These are phyloP conservation scores for Calvatia gigantea DNA, from an alignment of 768 basidiomycete species.

Conservation along the genomic window DNA sequence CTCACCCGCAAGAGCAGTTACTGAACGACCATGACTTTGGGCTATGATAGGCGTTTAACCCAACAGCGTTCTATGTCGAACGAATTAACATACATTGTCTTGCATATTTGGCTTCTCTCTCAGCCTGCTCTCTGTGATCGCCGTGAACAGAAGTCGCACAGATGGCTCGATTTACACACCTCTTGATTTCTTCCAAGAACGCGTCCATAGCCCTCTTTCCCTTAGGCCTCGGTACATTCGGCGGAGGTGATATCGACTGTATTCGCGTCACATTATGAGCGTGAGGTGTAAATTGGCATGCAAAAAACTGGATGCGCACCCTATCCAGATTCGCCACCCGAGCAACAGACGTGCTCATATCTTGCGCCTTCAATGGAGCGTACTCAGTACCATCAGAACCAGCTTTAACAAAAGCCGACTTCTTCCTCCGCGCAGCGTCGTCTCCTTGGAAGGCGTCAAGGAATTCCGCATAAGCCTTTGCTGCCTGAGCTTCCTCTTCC, in stretches of 20 bases:
- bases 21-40: conserved; percentile 63
- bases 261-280: no score
- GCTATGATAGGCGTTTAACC: not conserved
- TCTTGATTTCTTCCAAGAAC: conserved; percentile 95
- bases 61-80: not conserved
- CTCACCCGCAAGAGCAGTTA: conserved; percentile 76
- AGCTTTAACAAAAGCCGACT: conserved; percentile 59
- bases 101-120: conserved; percentile 81
- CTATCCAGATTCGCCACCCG: conserved; percentile 11
- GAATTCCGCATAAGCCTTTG: conserved; percentile 80
- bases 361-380: conserved; percentile 19
- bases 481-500: conserved; percentile 79
- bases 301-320: conserved; percentile 10
- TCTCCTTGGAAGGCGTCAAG: conserved; percentile 81
- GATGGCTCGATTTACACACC: conserved; percentile 37
- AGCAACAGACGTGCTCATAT: not conserved
- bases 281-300: not conserved
- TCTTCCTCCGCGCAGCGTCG: conserved; percentile 44
- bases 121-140: conserved; percentile 79
- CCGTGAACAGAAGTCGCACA: not conserved
- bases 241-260: conserved; percentile 59
- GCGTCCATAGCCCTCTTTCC: conserved; percentile 96
- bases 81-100: conserved; percentile 48
- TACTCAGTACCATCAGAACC: conserved; percentile 45
- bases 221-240: conserved; percentile 65